Evolutionary conservation across 805 yeast genomes (phyloP).

Genomic region (Myxozyma monticola): DNA sequence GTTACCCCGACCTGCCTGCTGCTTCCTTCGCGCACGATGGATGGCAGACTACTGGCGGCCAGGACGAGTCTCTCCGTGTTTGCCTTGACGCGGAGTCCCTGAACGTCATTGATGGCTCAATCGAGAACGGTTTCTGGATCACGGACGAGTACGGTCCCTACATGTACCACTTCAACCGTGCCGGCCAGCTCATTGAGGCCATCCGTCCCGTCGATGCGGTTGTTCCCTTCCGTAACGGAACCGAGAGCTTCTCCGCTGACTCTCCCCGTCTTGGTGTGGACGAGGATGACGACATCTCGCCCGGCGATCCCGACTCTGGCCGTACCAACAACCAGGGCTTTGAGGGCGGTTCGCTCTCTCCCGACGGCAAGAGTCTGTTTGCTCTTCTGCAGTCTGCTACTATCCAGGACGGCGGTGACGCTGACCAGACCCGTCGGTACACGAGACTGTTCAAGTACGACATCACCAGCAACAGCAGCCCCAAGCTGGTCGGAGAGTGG

Average conservation of each 20-base stretch:
- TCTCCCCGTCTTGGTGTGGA: constrained; percentile 13
- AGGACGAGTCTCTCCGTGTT: constrained; percentile 10
- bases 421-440: constrained; percentile 18
- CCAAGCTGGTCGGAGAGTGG: constrained; percentile 22
- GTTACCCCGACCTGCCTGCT: constrained; percentile 21
- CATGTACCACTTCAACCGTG: constrained; percentile 18
- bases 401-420: constrained; percentile 25
- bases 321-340: constrained; percentile 28
- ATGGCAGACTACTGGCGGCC: constrained; percentile 20
- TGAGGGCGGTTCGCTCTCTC: constrained; percentile 23
- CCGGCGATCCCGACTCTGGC: constrained; percentile 25
- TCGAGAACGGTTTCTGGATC: constrained; percentile 27
- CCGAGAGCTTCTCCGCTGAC: constrained; percentile 22
- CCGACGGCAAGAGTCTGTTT: constrained; percentile 23
- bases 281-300: constrained; percentile 17
- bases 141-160: constrained; percentile 28
- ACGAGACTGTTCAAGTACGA: constrained; percentile 25
- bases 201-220: constrained; percentile 26
- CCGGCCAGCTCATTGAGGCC: constrained; percentile 23
- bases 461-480: background rate
- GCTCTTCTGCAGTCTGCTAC: constrained; percentile 24
- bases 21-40: constrained; percentile 19
- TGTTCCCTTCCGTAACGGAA: constrained; percentile 24
- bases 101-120: constrained; percentile 16
- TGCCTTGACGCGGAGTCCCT: constrained; percentile 25